A percentile compares a stretch with the other conserved stretches of the same genome.
phyloP scores from a whole-genome alignment of 2,329 filamentous ascomycete genomes.

The Ceratocystis lukuohia region DNA sequence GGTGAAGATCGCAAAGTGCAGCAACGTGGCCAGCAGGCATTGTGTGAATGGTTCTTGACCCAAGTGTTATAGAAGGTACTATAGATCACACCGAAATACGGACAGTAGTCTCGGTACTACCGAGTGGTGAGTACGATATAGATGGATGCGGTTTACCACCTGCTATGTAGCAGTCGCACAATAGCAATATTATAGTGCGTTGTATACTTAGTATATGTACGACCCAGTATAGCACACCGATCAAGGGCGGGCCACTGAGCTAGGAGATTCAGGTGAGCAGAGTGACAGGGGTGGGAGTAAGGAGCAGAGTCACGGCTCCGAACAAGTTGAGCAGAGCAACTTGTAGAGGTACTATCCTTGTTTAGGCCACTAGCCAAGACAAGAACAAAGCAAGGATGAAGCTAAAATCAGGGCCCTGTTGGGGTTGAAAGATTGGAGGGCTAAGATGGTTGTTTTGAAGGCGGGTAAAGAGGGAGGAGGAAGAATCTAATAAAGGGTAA shows the following conservation, averaged over 20 bases:
- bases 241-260: not conserved
- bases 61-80: not conserved
- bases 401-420: slow-evolving; percentile 2
- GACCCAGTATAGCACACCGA: slow-evolving; percentile 2
- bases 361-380: not conserved
- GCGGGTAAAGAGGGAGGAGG: slow-evolving; percentile 19
- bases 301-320: not conserved
- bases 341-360: not conserved
- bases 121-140: not conserved
- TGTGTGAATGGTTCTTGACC: not conserved
- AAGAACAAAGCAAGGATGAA: slow-evolving; percentile 2
- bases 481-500: slow-evolving; percentile 8
- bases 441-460: slow-evolving; percentile 5
- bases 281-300: not conserved
- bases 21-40: not conserved
- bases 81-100: slow-evolving; percentile 3
- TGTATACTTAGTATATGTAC: not conserved
- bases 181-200: not conserved
- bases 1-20: not conserved
- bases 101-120: not conserved
- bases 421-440: not conserved
- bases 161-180: not conserved
- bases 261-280: not conserved
- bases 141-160: not conserved
- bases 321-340: not conserved